Base-by-base conservation (phyloP, 768 basidiomycete species). In the Clitopilus hobsonii region DNA sequence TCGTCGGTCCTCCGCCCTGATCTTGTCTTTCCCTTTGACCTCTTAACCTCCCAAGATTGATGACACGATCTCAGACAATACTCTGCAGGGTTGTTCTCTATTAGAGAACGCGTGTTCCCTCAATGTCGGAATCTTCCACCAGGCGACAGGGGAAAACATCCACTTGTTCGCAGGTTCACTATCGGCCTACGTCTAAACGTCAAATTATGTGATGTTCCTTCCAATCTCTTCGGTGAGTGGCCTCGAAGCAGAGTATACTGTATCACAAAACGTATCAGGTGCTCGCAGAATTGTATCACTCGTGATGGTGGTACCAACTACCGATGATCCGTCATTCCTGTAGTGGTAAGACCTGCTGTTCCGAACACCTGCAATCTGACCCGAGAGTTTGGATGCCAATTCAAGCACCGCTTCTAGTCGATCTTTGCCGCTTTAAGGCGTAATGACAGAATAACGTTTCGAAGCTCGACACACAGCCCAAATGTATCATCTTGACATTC, bases 51-150 rank as follows among this genome's bases (percentile, higher is more conserved):
- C 18, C 41, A 25, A 54, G 60, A 56, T 56, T 32, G n/a, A 36
- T 36, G 32, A 36, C 41, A 45, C 41, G 41, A 45, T 27, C 18
- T 14, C n/a, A 28, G 55, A 45, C 53, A n/a, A 53, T 47, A 29
- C 27, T 22, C 22, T 58, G 52, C 27, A 56, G 47, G 57, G 56
- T 38, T 53, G 54, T 36, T 23, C 24, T 28, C 49, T 45, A 45
- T 45, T 45, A 11, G 11, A 18, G 41, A 45, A 45, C 41, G 41
- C 53, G 54, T 56, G 56, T 24, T 49, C 32, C 29, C 50, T 52
- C 52, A 51, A 53, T 16, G 22, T 57, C 59, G 57, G 57, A 54
- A 59, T 54, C 51, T 58, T 52, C 51, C 53, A 53, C 45, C 41
- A 45, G 41, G 41, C 41, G 41, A 45, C 41, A 45, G 41, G 41